Evolutionary conservation across 306 rosid species (phyloP), one percentile per base, ranked within the genome.

Genomic region (Prunus dulcis): DNA sequence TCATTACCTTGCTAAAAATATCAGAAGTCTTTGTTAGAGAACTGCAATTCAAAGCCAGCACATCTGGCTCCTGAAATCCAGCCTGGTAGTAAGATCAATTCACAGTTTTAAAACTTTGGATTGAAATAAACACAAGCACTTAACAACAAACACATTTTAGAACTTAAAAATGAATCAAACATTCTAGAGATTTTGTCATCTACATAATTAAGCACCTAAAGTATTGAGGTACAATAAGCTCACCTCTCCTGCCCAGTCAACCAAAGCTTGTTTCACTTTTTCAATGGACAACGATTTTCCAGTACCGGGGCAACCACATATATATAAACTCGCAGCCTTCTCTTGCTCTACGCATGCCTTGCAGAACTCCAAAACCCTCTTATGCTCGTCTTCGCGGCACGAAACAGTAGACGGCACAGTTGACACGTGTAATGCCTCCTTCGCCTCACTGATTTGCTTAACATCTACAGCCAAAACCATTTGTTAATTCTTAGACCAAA

Each of bases 231-330:
- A 9, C 13, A 25, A 60, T 22, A 3, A 52, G 62, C 77, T 45
- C 67, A 86, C 99, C 93, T 92, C 85, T 12, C 15, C 61, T 27
- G 87, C 88, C 99, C 99, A 95, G 56, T 84, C 80, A 56, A 80
- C 81, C 67, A 95, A 78, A 67, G 18, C 58, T 45, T 60, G 80
- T 72, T 89, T 90, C 76, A 95, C 89, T 78, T 85, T 95, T 50
- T 86, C 97, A 87, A 89, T 89, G 30, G 97, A 89, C 56, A 92
- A 76, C 0, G 99, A 88, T 74, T 95, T 95, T 17, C 97, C 97
- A 0, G 99, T 92, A 56, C 99, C 99, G 0, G 99, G 97, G 60
- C 97, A 90, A 23, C 99, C 99, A 27, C 99, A 92, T 0, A 92
- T 82, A 50, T 92, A 95, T 19, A 95, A 73, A 82, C 97, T 89